A percentile compares a stretch with the other conserved stretches of the same genome.
These are phyloP conservation scores for Neoarthrinium moseri DNA, from an alignment of 2,329 filamentous ascomycete species.

Conservation along the genomic window DNA sequence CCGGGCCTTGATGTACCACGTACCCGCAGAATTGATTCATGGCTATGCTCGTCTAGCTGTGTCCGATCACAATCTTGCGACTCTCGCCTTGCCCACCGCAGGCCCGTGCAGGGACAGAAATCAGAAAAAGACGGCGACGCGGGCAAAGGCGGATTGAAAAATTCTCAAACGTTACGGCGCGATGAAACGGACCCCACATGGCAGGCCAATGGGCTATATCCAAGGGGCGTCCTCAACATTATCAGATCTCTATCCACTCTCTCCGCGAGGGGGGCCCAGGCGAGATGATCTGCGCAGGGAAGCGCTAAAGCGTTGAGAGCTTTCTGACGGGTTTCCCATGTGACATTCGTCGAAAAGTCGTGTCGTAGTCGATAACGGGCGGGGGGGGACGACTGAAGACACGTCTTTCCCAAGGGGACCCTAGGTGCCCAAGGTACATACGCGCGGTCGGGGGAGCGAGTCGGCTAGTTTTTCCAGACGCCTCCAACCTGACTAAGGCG, in stretches of 20 bases:
- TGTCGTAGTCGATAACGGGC: too few relatives aligned
- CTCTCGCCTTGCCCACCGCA: background rate
- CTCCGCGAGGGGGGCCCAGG: background rate
- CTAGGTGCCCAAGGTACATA: too few relatives aligned
- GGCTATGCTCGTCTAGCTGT: too few relatives aligned
- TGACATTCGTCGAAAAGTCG: too few relatives aligned
- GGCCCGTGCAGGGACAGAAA: too few relatives aligned
- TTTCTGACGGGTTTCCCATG: background rate
- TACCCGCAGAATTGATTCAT: too few relatives aligned
- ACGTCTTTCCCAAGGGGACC: too few relatives aligned
- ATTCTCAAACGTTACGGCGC: background rate
- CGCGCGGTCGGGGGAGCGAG: too few relatives aligned
- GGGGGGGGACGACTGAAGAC: too few relatives aligned
- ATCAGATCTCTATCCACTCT: slow-evolving; percentile 7
- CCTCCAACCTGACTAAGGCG: too few relatives aligned
- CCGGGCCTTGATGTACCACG: too few relatives aligned
- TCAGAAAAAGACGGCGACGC: background rate
- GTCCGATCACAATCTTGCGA: background rate
- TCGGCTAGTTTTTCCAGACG: too few relatives aligned
- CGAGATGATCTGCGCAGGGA: slow-evolving; percentile 1
- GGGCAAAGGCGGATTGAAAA: background rate
- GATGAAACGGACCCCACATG: background rate
- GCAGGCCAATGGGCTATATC: background rate
- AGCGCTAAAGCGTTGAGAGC: slow-evolving; percentile 6
- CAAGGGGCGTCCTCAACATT: slow-evolving; percentile 8